Percentiles rank a stretch among this genome's conserved stretches.
Conservation (phyloP, 768 basidiomycete genomes). For the Boletus pseudopeckii region DNA sequence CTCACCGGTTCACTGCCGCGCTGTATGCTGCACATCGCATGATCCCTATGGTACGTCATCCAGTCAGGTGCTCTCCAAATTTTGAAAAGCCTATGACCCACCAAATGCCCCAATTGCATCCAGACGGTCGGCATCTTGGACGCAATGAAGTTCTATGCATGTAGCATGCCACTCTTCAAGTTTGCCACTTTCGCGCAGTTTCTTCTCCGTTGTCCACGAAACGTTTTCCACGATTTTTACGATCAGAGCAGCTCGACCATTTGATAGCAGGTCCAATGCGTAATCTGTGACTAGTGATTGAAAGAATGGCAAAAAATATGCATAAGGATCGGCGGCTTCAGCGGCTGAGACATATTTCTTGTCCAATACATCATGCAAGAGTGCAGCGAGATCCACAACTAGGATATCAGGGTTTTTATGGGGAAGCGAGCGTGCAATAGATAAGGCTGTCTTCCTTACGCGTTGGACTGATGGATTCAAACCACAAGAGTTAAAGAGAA, state of each 20-base stretch:
- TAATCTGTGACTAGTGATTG: conserved; percentile 38
- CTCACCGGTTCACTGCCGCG: conserved; percentile 48
- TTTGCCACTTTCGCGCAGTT: conserved; percentile 48
- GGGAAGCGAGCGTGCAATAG: conserved; percentile 52
- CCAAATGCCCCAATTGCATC: conserved; percentile 84
- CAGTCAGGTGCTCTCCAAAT: background rate
- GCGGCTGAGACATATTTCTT: conserved; percentile 72
- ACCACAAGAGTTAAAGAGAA: conserved; percentile 2
- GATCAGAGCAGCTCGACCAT: conserved; percentile 57
- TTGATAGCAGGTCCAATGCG: conserved; percentile 53
- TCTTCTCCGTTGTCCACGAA: conserved; percentile 84
- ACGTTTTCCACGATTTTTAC: conserved; percentile 70
- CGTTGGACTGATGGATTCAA: conserved; percentile 61
- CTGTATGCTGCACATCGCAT: conserved; percentile 70
- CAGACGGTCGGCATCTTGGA: conserved; percentile 76
- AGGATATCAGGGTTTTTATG: conserved; percentile 60
- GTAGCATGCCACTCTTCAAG: conserved; percentile 67
- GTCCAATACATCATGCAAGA: conserved; percentile 85
- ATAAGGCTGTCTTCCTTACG: conserved; percentile 73
- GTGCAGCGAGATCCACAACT: conserved; percentile 78
- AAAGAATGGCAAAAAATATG: conserved; percentile 69
- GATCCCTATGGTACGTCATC: conserved; percentile 39
- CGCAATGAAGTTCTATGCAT: conserved; percentile 76
- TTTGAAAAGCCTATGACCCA: conserved; percentile 24
- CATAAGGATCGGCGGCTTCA: conserved; percentile 57